phyloP scores from a whole-genome alignment of 2,329 filamentous ascomycete genomes.

The Calonectria henricotiae region DNA sequence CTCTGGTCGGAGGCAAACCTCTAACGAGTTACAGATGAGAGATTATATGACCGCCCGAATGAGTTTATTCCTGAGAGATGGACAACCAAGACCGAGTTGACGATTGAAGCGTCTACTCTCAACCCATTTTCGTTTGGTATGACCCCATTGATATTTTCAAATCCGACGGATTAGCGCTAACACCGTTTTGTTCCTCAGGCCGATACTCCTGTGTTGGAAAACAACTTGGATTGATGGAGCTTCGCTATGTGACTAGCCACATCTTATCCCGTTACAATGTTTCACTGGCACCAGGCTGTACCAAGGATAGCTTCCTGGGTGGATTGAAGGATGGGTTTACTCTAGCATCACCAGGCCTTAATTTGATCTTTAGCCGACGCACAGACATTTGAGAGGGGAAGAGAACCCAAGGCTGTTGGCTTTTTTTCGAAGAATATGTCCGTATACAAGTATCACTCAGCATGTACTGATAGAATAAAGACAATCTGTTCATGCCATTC shows the following conservation, averaged over 20 bases:
- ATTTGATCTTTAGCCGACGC: background rate
- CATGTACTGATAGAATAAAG: no score
- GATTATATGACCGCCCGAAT: conserved; percentile 34
- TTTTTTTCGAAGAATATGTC: background rate
- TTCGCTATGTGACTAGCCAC: conserved; percentile 29
- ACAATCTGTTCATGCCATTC: no score
- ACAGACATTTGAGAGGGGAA: background rate
- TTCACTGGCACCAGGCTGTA: conserved; percentile 5
- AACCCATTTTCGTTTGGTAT: conserved; percentile 39
- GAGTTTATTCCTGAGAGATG: conserved; percentile 45
- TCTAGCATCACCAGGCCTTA: background rate
- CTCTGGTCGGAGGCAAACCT: no score
- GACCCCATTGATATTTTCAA: background rate
- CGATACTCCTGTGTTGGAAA: conserved; percentile 44
- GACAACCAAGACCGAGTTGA: conserved; percentile 37
- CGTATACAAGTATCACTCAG: background rate
- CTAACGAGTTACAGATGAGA: conserved; percentile 28
- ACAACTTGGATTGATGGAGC: conserved; percentile 44
- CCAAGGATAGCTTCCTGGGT: background rate
- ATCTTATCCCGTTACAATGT: conserved; percentile 38
- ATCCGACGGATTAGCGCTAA: background rate
- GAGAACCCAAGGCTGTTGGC: background rate
- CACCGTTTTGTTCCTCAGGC: background rate
- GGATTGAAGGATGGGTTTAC: conserved; percentile 15
- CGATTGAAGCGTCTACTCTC: conserved; percentile 32